A percentile compares a stretch with the other conserved stretches of the same genome.
These are phyloP conservation scores for Detonula confervacea DNA, from an alignment of 352 stramenopile species.

Conservation along the genomic window DNA sequence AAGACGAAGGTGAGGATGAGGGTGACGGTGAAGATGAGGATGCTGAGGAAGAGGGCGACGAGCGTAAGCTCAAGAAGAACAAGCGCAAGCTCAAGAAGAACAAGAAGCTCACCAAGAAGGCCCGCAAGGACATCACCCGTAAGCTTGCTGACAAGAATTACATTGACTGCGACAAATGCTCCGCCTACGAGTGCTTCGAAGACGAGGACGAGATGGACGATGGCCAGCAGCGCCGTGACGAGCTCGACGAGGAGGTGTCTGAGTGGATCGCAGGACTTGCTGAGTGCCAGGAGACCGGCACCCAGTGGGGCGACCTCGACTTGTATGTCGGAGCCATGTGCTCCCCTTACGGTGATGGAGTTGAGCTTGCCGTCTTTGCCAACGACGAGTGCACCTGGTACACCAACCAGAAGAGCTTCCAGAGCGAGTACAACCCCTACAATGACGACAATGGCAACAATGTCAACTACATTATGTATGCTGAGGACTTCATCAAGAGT, in stretches of 20 bases:
- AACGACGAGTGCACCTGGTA: constrained; percentile 45
- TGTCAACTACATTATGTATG: constrained; percentile 38
- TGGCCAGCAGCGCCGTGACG: constrained; percentile 5
- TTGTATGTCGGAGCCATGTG: constrained; percentile 47
- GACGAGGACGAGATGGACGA: constrained; percentile 36
- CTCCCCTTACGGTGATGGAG: constrained; percentile 37
- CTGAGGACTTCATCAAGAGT: constrained; percentile 47
- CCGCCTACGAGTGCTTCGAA: constrained; percentile 40
- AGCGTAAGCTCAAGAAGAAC: constrained; percentile 20
- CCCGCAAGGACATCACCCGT: constrained; percentile 21
- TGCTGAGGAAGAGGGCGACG: constrained; percentile 24
- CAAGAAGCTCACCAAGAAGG: constrained; percentile 6
- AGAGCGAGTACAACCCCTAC: constrained; percentile 14
- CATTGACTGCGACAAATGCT: constrained; percentile 42
- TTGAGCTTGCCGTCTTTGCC: constrained; percentile 44
- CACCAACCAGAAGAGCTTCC: constrained; percentile 11
- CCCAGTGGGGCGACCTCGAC: constrained; percentile 24
- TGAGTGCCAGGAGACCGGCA: constrained; percentile 37
- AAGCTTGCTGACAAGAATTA: constrained; percentile 24
- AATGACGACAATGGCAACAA: constrained; percentile 19
- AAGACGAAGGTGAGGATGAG: constrained; percentile 10
- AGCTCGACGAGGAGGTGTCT: constrained; percentile 30
- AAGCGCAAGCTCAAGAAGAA: neutral
- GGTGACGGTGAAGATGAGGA: constrained; percentile 8
- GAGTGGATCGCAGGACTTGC: constrained; percentile 47